phyloP scores from a whole-genome alignment of 1,284 basidiomycete genomes.

The Apiotrichum montevideense region DNA sequence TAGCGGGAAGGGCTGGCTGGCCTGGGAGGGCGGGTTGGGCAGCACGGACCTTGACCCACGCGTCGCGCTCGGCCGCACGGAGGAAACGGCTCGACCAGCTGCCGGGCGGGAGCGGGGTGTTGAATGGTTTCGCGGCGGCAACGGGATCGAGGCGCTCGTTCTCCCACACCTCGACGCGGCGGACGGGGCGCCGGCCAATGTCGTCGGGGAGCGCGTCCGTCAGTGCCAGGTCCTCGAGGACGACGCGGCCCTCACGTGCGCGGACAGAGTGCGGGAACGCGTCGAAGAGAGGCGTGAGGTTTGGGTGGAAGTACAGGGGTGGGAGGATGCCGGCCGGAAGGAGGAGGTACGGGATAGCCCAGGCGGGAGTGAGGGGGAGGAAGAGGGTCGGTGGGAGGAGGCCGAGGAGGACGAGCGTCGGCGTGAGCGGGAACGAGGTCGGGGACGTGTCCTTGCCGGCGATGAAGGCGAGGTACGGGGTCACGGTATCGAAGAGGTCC shows the following conservation, averaged over 20 bases:
- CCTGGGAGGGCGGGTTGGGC: too few relatives aligned
- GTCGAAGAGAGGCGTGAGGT: conserved; percentile 26
- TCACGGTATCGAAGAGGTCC: conserved; percentile 11
- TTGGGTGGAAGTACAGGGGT: conserved; percentile 42
- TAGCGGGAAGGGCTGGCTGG: too few relatives aligned
- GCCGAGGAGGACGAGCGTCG: conserved; percentile 38
- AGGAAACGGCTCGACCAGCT: conserved; percentile 31
- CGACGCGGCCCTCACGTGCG: conserved; percentile 19
- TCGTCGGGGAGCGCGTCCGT: conserved; percentile 38
- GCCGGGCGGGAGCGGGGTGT: conserved; percentile 13
- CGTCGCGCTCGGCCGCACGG: conserved; percentile 35
- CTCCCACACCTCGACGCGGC: conserved; percentile 44
- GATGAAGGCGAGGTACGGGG: conserved; percentile 27
- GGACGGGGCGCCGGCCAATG: conserved; percentile 27
- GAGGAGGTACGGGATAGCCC: conserved; percentile 37
- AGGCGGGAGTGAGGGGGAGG: conserved; percentile 38
- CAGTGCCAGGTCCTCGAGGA: conserved; percentile 29
- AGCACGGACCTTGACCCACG: conserved; percentile 35
- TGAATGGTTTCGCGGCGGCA: conserved; percentile 17
- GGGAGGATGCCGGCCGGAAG: conserved; percentile 38
- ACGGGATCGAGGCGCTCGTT: conserved; percentile 44
- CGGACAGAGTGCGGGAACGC: conserved; percentile 19
- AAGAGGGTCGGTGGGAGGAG: conserved; percentile 39
- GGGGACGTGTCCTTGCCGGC: conserved; percentile 22
- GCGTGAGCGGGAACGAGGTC: conserved; percentile 37